Evolutionary conservation across 306 rosid genomes (phyloP).

Genomic region (Elaeagnus macrophylla): DNA sequence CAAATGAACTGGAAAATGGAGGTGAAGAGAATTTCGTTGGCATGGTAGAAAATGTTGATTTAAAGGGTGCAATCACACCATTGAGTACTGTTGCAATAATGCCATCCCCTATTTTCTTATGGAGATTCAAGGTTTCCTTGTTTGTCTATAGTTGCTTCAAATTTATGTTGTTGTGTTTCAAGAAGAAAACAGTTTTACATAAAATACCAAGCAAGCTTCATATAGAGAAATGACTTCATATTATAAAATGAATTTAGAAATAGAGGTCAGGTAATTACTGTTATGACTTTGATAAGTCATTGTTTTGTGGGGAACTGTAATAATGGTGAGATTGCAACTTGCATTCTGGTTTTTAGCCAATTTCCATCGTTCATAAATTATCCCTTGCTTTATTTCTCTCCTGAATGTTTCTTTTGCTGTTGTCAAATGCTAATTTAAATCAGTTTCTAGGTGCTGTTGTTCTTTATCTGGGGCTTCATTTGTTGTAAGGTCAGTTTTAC

Average conservation of each 20-base stretch:
- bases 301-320: conserved; percentile 1
- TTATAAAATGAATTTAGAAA: background rate
- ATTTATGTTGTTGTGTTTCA: background rate
- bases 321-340: conserved; percentile 1
- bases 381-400: conserved; percentile 4
- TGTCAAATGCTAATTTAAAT: conserved; percentile 26
- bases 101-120: conserved; percentile 76
- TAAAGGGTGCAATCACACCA: conserved; percentile 37
- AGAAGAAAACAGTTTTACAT: background rate
- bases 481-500: conserved; percentile 79
- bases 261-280: background rate
- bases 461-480: conserved; percentile 71
- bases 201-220: background rate
- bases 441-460: conserved; percentile 62
- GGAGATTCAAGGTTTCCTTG: conserved; percentile 81
- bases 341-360: conserved; percentile 3
- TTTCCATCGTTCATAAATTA: conserved; percentile 3
- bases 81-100: conserved; percentile 39
- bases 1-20: conserved; percentile 60
- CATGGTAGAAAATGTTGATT: conserved; percentile 36
- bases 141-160: background rate
- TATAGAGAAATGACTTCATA: background rate
- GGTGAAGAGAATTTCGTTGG: conserved; percentile 50
- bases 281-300: conserved; percentile 6
- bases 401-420: background rate